Conservation (phyloP, 139 green algal genomes). For the Cymbomonas tetramitiformis region DNA sequence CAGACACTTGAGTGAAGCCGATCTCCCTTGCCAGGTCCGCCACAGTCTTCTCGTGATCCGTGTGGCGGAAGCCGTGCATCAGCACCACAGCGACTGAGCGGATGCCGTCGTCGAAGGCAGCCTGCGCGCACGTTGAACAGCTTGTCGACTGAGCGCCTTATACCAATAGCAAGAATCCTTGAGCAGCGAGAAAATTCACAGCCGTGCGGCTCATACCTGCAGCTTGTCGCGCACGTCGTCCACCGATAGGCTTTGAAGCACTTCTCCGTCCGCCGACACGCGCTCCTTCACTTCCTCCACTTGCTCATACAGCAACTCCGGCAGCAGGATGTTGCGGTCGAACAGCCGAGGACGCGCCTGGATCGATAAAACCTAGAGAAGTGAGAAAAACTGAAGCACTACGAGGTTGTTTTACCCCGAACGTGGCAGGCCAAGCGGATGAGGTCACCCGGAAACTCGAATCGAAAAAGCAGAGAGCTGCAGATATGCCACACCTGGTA, state of each 20-base stretch:
- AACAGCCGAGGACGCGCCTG: slow-evolving; percentile 18
- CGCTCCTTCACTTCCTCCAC: slow-evolving; percentile 1
- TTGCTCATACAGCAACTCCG: slow-evolving; percentile 8
- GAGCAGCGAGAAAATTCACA: no score
- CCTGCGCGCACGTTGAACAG: slow-evolving; percentile 1
- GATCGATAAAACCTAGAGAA: no score
- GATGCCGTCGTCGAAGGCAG: neutral
- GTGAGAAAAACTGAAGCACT: no score
- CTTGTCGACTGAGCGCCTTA: slow-evolving; percentile 17
- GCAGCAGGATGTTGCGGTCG: slow-evolving; percentile 16
- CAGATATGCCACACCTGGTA: no score
- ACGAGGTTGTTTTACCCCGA: no score
- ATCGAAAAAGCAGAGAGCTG: no score
- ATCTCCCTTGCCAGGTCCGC: neutral
- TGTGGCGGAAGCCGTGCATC: slow-evolving; percentile 12
- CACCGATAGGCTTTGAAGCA: neutral
- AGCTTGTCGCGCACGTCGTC: neutral
- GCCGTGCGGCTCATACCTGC: no score
- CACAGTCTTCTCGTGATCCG: neutral
- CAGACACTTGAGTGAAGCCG: neutral
- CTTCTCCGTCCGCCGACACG: neutral
- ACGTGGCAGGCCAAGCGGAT: no score
- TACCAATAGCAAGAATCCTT: no score
- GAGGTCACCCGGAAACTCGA: no score
- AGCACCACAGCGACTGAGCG: slow-evolving; percentile 11